Base-by-base conservation (phyloP, 2,329 filamentous ascomycete genomes). In the Pestalotiopsis sp. region DNA sequence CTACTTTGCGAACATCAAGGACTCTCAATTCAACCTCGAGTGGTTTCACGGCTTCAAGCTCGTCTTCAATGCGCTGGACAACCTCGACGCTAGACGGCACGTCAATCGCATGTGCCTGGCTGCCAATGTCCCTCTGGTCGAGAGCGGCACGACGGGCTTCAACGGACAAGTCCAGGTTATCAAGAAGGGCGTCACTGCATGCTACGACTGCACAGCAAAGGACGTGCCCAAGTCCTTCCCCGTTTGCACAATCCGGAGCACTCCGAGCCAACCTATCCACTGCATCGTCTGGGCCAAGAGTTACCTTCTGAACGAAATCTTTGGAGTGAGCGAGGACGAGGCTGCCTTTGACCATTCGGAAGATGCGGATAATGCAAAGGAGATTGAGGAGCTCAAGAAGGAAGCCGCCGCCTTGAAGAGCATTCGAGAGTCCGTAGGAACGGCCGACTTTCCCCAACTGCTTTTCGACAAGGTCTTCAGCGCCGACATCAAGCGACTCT, bases 251-350 rank as follows among this genome's bases (percentile, higher is more conserved):
- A 98, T 99, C 75, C 90, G 96, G 79, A 98, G 94, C 79, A 99
- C 95, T 0, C 96, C 96, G 0, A 97, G 93, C 72, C 95, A 98
- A 76, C 93, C 95, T 0, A 98, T 99, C 58, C 96, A 99, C 81
- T 98, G 96, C 82, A 99, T 99, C 70, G 95, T 99, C 2, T 99
- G 96, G 96, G 95, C 89, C 23, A 99, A 98, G 82, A 97, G 94
- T 79, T 99, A 98, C 79, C 86, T 99, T 9, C 88, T 99, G 70
- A 96, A 94, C 73, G 96, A 99, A 80, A 90, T 99, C 7, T 99
- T 98, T 74, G 96, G 96, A 20, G 89, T 90, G 3, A 97, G 94
- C 74, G 95, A 98, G 80, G 94, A 98, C 70, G 92, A 95, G 71
- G 87, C 92, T 1, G 87, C 90, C 1, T 88, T 98, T 70, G 95